Evolutionary conservation across 192 early-diverging fungal genomes (phyloP), one percentile per base, ranked within the genome.

Genomic region (Jimgerdemannia lactiflua): DNA sequence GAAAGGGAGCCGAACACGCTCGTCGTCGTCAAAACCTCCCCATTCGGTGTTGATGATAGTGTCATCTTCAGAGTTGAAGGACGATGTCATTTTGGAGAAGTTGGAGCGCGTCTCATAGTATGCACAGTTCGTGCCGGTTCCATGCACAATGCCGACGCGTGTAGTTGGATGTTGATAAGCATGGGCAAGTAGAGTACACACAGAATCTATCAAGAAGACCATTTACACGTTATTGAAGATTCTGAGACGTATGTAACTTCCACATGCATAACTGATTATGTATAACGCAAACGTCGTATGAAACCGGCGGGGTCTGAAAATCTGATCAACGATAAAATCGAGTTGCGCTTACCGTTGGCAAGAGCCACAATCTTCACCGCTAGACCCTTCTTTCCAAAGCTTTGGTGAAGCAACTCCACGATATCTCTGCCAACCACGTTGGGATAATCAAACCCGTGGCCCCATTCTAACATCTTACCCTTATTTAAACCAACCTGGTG

Each of bases 1-100:
- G 76, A 92, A 80, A 65, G 95, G 95, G 19, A 98, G 86, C 42
- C 93, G 86, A 59, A 80, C 78, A 40, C 82, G 85, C 49, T 10
- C 8, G 41, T 92, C 88, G 64, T 85, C 83, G 77, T 92, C 90
- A 82, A 93, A 96, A 64, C 92, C 94, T 73, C 96, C 94, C 96
- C 96, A 98, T 78, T 98, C 96, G 67, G 90, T 95, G 80, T 97
- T 98, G 83, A 98, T 89, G 76, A 95, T 88, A 93, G 96, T 96
- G 66, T 93, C 92, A 29, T 84, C 83, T 17, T 64, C 49, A 19
- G 19, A 72, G 42, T 70, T 83, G 59, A 76, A 70, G 59, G 71
- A 70, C 0, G 49, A 41, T n/a, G 68, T 65, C 77, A 77, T 82
- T 82, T 94, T 95, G 80, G 77, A 74, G 63, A 95, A 89, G 73